Conservation (phyloP, 805 yeast species). For the Cyberlindnera amylophila region DNA sequence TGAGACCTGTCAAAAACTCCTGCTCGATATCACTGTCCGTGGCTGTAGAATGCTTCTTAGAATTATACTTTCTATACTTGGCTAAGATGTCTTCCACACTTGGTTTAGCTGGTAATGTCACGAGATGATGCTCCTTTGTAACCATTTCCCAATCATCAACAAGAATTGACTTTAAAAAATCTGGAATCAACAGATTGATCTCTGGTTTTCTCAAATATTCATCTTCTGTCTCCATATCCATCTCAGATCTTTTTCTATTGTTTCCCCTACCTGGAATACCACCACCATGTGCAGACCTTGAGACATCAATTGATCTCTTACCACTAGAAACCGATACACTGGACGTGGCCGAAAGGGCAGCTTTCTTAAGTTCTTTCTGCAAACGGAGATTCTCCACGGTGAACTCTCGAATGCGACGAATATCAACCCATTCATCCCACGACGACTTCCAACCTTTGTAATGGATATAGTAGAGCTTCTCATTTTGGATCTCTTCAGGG, state of each 20-base stretch:
- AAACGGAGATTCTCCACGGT: constrained; percentile 64
- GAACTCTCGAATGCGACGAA: constrained; percentile 61
- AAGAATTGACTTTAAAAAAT: constrained; percentile 59
- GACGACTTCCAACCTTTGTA: constrained; percentile 94
- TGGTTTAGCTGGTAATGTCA: constrained; percentile 57
- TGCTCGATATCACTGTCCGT: constrained; percentile 44
- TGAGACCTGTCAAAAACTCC: constrained; percentile 71
- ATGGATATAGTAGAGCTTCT: constrained; percentile 64
- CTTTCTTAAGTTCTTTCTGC: constrained; percentile 56
- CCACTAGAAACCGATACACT: constrained; percentile 16
- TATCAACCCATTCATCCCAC: constrained; percentile 95
- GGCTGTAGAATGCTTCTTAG: constrained; percentile 28
- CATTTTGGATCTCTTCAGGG: constrained; percentile 34
- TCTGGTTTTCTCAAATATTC: constrained; percentile 31
- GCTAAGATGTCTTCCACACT: constrained; percentile 52
- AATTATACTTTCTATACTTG: constrained; percentile 39
- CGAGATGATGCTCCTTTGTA: constrained; percentile 73
- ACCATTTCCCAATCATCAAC: constrained; percentile 94
- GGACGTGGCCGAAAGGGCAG: constrained; percentile 35
- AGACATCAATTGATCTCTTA: constrained; percentile 16
- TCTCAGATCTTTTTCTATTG: constrained; percentile 29
- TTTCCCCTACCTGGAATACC: constrained; percentile 18
- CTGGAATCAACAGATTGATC: constrained; percentile 57
- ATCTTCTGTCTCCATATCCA: constrained; percentile 31
- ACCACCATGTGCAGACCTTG: constrained; percentile 10